A percentile compares a stretch with the other conserved stretches of the same genome.
Conservation (phyloP, 2,329 filamentous ascomycete species). For the Mollisiaceae sp. region DNA sequence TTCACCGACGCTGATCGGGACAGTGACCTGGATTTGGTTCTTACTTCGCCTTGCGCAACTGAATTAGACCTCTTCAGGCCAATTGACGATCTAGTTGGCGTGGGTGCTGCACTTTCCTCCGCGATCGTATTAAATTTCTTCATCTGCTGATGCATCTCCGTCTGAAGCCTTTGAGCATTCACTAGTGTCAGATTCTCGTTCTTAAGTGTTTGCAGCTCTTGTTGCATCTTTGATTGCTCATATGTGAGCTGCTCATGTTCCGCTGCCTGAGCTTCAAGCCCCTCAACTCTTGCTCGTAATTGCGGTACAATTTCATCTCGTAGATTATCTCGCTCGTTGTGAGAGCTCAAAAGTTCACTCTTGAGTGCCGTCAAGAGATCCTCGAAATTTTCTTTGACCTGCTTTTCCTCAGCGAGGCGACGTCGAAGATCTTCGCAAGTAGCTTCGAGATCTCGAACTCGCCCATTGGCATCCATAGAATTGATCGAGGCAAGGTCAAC, state of each 20-base stretch:
- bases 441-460: conserved; percentile 78
- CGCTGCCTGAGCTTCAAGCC: conserved; percentile 74
- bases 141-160: conserved; percentile 50
- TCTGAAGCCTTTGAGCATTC: conserved; percentile 54
- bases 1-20: conserved; percentile 61
- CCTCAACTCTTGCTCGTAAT: conserved; percentile 76
- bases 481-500: conserved; percentile 57
- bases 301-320: conserved; percentile 87
- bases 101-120: conserved; percentile 55
- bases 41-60: conserved; percentile 50
- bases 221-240: conserved; percentile 83
- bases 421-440: conserved; percentile 83
- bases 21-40: conserved; percentile 48
- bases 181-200: conserved; percentile 63
- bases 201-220: conserved; percentile 77
- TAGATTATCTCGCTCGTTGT: conserved; percentile 90
- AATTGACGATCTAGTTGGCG: conserved; percentile 38
- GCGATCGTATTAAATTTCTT: conserved; percentile 64
- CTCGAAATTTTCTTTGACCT: conserved; percentile 91
- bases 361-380: conserved; percentile 85
- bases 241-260: conserved; percentile 77
- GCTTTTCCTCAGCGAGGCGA: conserved; percentile 81
- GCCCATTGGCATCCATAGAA: conserved; percentile 59
- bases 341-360: conserved; percentile 78
- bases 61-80: conserved; percentile 71